Evolutionary conservation across 352 stramenopile genomes (phyloP).

Genomic region (Phytophthora macrochlamydospora): DNA sequence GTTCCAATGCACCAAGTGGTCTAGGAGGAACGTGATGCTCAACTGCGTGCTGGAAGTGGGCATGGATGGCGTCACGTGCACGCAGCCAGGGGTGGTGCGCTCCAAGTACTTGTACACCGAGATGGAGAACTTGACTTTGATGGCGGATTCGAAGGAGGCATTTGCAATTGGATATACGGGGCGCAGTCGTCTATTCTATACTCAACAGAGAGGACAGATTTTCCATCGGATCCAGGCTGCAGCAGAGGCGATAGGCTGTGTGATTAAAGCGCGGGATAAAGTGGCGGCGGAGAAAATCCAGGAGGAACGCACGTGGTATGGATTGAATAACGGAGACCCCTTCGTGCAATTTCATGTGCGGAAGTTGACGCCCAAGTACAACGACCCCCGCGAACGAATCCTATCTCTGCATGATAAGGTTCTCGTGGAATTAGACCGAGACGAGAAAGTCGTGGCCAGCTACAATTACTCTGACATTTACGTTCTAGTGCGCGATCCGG

Average conservation of each 20-base stretch:
- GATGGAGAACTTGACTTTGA: slow-evolving; percentile 72
- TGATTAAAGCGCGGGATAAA: slow-evolving; percentile 43
- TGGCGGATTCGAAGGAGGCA: slow-evolving; percentile 59
- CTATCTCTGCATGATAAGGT: slow-evolving; percentile 77
- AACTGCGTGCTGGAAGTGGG: slow-evolving; percentile 63
- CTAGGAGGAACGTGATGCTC: slow-evolving; percentile 46
- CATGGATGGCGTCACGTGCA: slow-evolving; percentile 60
- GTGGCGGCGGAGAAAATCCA: slow-evolving; percentile 51
- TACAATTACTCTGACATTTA: slow-evolving; percentile 75
- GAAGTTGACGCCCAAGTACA: slow-evolving; percentile 76
- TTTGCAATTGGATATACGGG: slow-evolving; percentile 75
- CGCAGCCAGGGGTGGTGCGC: slow-evolving; percentile 42
- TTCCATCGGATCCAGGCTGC: slow-evolving; percentile 60
- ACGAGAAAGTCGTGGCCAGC: slow-evolving; percentile 59
- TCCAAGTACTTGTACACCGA: slow-evolving; percentile 83
- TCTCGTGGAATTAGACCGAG: slow-evolving; percentile 66
- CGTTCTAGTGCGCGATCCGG: slow-evolving; percentile 61
- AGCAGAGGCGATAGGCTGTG: slow-evolving; percentile 61
- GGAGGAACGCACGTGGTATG: slow-evolving; percentile 49
- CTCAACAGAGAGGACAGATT: slow-evolving; percentile 56
- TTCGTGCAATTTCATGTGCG: slow-evolving; percentile 78
- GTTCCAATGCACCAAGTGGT: slow-evolving; percentile 73
- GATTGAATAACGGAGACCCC: slow-evolving; percentile 48
- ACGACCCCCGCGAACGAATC: slow-evolving; percentile 45
- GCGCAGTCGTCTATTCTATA: slow-evolving; percentile 76